phyloP scores from a whole-genome alignment of 1,284 basidiomycete genomes.

The Albatrellus sp. region DNA sequence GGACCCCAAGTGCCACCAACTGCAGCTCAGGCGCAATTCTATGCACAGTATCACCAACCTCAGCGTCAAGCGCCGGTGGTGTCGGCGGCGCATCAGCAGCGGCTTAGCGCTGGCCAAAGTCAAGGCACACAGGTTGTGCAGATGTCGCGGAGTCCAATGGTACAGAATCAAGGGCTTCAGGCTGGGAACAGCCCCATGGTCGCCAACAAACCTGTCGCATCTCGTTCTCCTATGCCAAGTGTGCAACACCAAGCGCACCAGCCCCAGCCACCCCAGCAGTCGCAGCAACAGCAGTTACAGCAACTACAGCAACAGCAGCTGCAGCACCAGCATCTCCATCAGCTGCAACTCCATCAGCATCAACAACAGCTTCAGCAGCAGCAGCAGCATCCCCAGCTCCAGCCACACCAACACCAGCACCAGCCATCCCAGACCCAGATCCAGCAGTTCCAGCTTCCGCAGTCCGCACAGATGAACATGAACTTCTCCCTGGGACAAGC shows the following conservation, averaged over 20 bases:
- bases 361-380: not conserved
- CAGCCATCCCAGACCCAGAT: not conserved
- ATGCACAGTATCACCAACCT: constrained; percentile 3
- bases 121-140: constrained; percentile 4
- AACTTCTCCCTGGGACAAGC: not conserved
- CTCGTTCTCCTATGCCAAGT: constrained; percentile 10
- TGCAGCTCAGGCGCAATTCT: not conserved
- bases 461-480: not conserved
- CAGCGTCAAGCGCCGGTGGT: constrained; percentile 6
- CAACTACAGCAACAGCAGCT: constrained; percentile 15
- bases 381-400: constrained; percentile 2
- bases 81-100: constrained; percentile 4
- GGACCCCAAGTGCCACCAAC: not conserved
- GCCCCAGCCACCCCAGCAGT: constrained; percentile 6
- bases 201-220: constrained; percentile 2
- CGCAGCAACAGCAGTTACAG: constrained; percentile 5
- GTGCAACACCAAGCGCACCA: constrained; percentile 4
- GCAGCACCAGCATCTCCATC: constrained; percentile 2
- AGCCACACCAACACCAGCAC: not conserved
- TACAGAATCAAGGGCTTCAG: not conserved
- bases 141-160: constrained; percentile 8
- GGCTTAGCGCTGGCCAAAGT: not conserved
- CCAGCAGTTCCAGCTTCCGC: constrained; percentile 2
- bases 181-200: constrained; percentile 5
- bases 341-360: constrained; percentile 3